phyloP scores from a whole-genome alignment of 352 stramenopile species.

The Pythium rishiriense region DNA sequence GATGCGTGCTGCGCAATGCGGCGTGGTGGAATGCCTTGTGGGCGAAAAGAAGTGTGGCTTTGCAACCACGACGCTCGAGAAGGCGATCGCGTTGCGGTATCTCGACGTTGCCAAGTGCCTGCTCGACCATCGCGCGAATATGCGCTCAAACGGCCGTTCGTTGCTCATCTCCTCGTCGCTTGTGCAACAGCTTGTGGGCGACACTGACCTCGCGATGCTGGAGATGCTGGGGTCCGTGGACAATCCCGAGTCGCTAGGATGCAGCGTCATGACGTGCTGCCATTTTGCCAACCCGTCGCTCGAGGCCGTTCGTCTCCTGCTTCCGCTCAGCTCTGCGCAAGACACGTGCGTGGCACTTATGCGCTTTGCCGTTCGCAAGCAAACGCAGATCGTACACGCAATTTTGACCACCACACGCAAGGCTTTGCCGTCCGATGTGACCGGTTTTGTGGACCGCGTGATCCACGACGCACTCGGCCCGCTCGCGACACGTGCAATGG shows the following conservation, averaged over 20 bases:
- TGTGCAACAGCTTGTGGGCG: constrained; percentile 3
- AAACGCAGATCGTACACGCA: neutral
- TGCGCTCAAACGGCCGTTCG: neutral
- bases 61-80: constrained; percentile 5
- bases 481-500: neutral
- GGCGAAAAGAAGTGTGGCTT: neutral
- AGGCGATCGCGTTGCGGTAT: constrained; percentile 3
- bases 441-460: neutral
- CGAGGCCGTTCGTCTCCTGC: neutral
- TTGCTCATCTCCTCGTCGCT: constrained; percentile 1
- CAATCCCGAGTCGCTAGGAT: neutral
- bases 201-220: constrained; percentile 4
- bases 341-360: constrained; percentile 17
- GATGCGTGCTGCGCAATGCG: neutral
- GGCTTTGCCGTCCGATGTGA: neutral
- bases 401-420: neutral
- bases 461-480: constrained; percentile 9
- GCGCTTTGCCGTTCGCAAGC: constrained; percentile 11
- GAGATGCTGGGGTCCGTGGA: constrained; percentile 5
- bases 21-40: constrained; percentile 2
- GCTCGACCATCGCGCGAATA: constrained; percentile 1
- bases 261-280: constrained; percentile 12
- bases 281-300: neutral
- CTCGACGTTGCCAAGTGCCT: constrained; percentile 12
- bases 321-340: constrained; percentile 11